phyloP scores from a whole-genome alignment of 2,329 filamentous ascomycete species.

The Ophiostoma australiae region DNA sequence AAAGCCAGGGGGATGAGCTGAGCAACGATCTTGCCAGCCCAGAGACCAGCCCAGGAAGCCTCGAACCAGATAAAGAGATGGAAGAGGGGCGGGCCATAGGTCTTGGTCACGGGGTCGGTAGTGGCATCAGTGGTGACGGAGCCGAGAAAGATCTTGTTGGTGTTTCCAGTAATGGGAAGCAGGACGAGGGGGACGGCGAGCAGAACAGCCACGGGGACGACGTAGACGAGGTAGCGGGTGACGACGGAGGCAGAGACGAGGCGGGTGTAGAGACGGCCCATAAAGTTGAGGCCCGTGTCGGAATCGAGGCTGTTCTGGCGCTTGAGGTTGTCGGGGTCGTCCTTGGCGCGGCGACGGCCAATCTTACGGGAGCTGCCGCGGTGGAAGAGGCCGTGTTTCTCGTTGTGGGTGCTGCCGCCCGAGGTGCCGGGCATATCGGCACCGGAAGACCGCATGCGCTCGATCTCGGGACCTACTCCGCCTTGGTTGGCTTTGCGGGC shows the following conservation, averaged over 20 bases:
- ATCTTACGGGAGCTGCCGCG: conserved; percentile 32
- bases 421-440: conserved; percentile 30
- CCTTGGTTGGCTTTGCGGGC: conserved; percentile 37
- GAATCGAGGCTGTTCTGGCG: conserved; percentile 44
- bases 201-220: conserved; percentile 57
- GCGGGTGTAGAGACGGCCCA: conserved; percentile 62
- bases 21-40: conserved; percentile 61
- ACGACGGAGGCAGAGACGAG: conserved; percentile 59
- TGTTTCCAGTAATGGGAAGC: conserved; percentile 43
- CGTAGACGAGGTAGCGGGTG: conserved; percentile 63
- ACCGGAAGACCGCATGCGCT: conserved; percentile 18
- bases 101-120: conserved; percentile 27
- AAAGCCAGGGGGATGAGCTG: conserved; percentile 57
- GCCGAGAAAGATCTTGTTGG: conserved; percentile 31
- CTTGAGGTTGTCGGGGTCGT: conserved; percentile 35
- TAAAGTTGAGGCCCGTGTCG: conserved; percentile 55
- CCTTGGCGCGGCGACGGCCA: conserved; percentile 47
- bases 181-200: conserved; percentile 60
- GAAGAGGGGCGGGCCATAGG: conserved; percentile 49
- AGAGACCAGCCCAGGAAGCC: conserved; percentile 62
- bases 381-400: conserved; percentile 46
- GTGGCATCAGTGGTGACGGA: conserved; percentile 30
- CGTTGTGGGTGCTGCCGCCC: conserved; percentile 34
- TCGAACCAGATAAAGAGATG: conserved; percentile 65
- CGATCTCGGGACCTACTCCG: conserved; percentile 29